Conservation (phyloP, 2,329 filamentous ascomycete genomes). For the Aureobasidium sp. region DNA sequence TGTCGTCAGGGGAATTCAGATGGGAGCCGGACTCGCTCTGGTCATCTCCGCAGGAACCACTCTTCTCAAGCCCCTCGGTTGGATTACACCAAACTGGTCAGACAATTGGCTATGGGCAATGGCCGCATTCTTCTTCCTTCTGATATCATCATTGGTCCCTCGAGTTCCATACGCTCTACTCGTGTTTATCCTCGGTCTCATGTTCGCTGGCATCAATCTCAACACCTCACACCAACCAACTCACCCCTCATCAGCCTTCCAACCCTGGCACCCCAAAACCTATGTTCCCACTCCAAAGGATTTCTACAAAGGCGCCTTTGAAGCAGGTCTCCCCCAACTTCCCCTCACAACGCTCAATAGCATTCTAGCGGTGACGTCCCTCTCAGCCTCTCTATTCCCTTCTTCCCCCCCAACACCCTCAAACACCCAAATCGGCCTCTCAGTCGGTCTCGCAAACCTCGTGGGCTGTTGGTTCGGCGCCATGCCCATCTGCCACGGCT, state of each 20-base stretch:
- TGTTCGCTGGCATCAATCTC: constrained; percentile 50
- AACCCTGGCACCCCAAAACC: constrained; percentile 51
- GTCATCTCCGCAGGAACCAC: constrained; percentile 67
- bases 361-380: constrained; percentile 75
- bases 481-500: constrained; percentile 94
- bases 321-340: constrained; percentile 75
- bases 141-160: constrained; percentile 58
- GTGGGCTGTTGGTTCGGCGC: constrained; percentile 83
- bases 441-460: constrained; percentile 78
- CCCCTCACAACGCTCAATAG: constrained; percentile 91
- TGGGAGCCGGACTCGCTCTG: constrained; percentile 81
- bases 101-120: constrained; percentile 77
- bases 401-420: constrained; percentile 48
- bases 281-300: constrained; percentile 39
- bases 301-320: constrained; percentile 51
- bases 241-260: constrained; percentile 35
- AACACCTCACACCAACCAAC: constrained; percentile 31
- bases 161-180: constrained; percentile 71
- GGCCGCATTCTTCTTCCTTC: constrained; percentile 63
- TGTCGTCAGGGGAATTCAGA: constrained; percentile 89
- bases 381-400: constrained; percentile 65
- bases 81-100: constrained; percentile 57
- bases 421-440: constrained; percentile 71
- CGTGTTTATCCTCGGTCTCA: constrained; percentile 61
- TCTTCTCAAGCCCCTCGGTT: constrained; percentile 61